Evolutionary conservation across 257 asterid genomes (phyloP), one percentile per base, ranked within the genome.

Genomic region (Rehmannia glutinosa): DNA sequence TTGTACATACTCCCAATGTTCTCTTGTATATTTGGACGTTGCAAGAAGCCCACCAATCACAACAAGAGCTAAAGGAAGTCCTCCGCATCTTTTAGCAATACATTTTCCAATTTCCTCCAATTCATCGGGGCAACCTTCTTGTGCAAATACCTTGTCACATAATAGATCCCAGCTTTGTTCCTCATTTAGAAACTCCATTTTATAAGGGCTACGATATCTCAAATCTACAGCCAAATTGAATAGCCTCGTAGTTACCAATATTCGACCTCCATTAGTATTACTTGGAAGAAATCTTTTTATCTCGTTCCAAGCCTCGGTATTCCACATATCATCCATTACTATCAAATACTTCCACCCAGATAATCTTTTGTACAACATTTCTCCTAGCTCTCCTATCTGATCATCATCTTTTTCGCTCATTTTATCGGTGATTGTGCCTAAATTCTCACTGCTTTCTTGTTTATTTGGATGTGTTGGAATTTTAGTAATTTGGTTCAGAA

Each of bases 51-150:
- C 77, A 11, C 75, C 69, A 33, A 77, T 56, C 12, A 77, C 75
- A 8, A 62, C 64, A 39, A 72, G 55, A 41, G 78, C 71, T 13
- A 77, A 52, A 4, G 77, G 81, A 25, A 77, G 78, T n/a, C 81
- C 81, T 3, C 62, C 21, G 19, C 81, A 77, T 42, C 43, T 77
- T 62, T 50, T 68, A 17, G 71, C 69, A 6, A 72, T 68, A 51
- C 20, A n/a, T 47, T 63, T 64, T 28, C 75, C 82, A 52, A 42
- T 16, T 52, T 57, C 70, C 50, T 67, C 70, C 58, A 78, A 33
- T 39, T 73, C 74, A 33, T 38, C 65, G 33, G 76, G 71, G 41
- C 70, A 73, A 15, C 17, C 33, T 56, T 2, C 51, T 41, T 42
- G 0, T 4, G 24, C 55, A 41, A 77, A 68, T 7, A 50, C 38